These are phyloP conservation scores for Crucihimalaya himalaica DNA, from an alignment of 345 rosid genomes.

Conservation along the genomic window DNA sequence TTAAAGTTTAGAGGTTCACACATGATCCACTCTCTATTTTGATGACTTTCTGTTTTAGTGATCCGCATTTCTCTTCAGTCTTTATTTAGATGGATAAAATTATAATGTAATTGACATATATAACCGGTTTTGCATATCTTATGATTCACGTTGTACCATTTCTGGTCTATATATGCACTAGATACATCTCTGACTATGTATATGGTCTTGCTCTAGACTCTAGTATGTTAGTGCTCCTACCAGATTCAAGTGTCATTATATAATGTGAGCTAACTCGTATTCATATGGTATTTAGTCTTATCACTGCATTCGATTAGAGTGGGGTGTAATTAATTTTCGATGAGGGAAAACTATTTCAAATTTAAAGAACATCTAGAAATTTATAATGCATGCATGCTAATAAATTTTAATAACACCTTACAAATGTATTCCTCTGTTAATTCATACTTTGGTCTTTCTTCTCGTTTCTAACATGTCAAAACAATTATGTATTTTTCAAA, in stretches of 20 bases:
- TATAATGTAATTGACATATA: neutral
- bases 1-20: too few relatives aligned
- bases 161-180: neutral
- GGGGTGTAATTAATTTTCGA: too few relatives aligned
- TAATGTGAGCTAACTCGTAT: neutral
- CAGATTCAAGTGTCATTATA: neutral
- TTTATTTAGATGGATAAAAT: conserved; percentile 14
- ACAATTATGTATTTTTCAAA: too few relatives aligned
- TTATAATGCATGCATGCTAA: too few relatives aligned
- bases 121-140: neutral
- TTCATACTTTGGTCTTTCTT: too few relatives aligned
- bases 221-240: neutral
- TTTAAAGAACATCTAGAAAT: too few relatives aligned
- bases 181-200: neutral
- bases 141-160: neutral
- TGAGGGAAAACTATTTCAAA: too few relatives aligned
- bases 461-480: too few relatives aligned
- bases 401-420: too few relatives aligned
- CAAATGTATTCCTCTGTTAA: too few relatives aligned
- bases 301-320: too few relatives aligned
- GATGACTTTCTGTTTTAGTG: neutral
- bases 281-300: too few relatives aligned
- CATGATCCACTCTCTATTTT: conserved; percentile 9
- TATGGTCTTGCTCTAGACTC: neutral
- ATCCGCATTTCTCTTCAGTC: conserved; percentile 26